A percentile compares a stretch with the other conserved stretches of the same genome.
Evolutionary conservation across 768 basidiomycete species (phyloP).

Genomic region (Gelatoporia subvermispora): DNA sequence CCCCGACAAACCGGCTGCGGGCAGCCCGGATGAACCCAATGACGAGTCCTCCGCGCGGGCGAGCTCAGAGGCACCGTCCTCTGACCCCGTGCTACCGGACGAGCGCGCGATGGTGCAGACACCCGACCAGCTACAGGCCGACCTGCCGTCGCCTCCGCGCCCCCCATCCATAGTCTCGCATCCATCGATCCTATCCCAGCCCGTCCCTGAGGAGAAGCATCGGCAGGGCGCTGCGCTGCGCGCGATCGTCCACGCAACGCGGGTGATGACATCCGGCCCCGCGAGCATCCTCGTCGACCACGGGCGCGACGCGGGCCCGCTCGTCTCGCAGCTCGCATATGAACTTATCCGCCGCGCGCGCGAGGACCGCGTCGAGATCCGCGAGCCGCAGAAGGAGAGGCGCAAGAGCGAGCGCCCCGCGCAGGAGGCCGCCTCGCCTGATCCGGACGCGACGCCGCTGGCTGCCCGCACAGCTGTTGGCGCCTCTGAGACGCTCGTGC

Average conservation of each 20-base stretch:
- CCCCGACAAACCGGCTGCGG: slow-evolving; percentile 10
- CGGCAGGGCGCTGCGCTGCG: slow-evolving; percentile 64
- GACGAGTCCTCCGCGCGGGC: no score
- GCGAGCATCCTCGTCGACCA: slow-evolving; percentile 70
- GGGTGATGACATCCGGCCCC: slow-evolving; percentile 82
- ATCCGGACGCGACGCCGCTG: slow-evolving; percentile 41
- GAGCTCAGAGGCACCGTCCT: no score
- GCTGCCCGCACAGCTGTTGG: slow-evolving; percentile 15
- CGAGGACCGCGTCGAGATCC: slow-evolving; percentile 50
- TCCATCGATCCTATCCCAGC: not conserved
- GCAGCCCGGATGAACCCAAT: no score
- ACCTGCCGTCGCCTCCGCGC: no score
- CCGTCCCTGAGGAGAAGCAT: slow-evolving; percentile 19
- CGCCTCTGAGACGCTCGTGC: slow-evolving; percentile 27
- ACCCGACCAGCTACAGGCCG: no score
- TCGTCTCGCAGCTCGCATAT: slow-evolving; percentile 62
- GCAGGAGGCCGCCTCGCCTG: not conserved
- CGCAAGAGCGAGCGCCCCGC: slow-evolving; percentile 14
- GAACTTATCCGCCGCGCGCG: slow-evolving; percentile 65
- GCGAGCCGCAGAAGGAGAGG: slow-evolving; percentile 47
- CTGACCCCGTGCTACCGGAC: not conserved
- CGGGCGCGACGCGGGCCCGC: slow-evolving; percentile 54
- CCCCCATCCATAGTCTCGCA: not conserved
- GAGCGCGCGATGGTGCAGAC: slow-evolving; percentile 2
- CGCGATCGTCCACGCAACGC: slow-evolving; percentile 77